Evolutionary conservation across 345 rosid genomes (phyloP).

Genomic region (Jatropha curcas): DNA sequence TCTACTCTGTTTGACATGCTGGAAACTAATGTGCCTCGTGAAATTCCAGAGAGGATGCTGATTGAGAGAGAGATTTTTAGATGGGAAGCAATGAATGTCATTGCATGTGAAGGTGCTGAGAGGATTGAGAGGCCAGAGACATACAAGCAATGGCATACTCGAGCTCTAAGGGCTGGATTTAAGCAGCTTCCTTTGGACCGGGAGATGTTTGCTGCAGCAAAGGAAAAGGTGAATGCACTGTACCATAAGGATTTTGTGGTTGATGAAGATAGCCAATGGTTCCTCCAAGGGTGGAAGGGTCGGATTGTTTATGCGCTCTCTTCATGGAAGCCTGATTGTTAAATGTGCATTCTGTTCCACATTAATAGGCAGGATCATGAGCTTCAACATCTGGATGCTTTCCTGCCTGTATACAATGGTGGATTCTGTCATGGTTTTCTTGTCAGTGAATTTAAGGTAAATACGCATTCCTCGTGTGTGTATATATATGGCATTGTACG

Average conservation of each 20-base stretch:
- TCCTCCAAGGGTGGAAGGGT: conserved; percentile 51
- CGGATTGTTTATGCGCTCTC: conserved; percentile 39
- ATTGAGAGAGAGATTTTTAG: conserved; percentile 46
- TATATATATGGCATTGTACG: not conserved
- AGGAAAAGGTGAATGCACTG: conserved; percentile 30
- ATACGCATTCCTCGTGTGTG: not conserved
- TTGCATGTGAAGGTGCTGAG: conserved; percentile 60
- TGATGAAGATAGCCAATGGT: conserved; percentile 45
- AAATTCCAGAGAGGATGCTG: conserved; percentile 44
- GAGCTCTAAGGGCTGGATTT: conserved; percentile 40
- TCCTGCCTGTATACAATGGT: not conserved
- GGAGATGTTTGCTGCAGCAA: conserved; percentile 29
- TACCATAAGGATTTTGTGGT: conserved; percentile 44
- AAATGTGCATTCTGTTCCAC: not conserved
- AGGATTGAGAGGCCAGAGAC: conserved; percentile 62
- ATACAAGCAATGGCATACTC: conserved; percentile 40
- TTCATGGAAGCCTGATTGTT: conserved; percentile 37
- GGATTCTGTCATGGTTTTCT: conserved; percentile 2
- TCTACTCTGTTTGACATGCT: conserved; percentile 55
- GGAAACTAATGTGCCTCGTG: conserved; percentile 47
- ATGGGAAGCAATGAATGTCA: conserved; percentile 49
- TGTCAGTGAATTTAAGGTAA: conserved; percentile 19
- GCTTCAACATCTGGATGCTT: not conserved
- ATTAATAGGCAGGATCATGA: conserved; percentile 12
- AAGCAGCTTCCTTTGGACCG: conserved; percentile 37